Base-by-base conservation (phyloP, 768 basidiomycete genomes). In the Tephrocybe sp. region DNA sequence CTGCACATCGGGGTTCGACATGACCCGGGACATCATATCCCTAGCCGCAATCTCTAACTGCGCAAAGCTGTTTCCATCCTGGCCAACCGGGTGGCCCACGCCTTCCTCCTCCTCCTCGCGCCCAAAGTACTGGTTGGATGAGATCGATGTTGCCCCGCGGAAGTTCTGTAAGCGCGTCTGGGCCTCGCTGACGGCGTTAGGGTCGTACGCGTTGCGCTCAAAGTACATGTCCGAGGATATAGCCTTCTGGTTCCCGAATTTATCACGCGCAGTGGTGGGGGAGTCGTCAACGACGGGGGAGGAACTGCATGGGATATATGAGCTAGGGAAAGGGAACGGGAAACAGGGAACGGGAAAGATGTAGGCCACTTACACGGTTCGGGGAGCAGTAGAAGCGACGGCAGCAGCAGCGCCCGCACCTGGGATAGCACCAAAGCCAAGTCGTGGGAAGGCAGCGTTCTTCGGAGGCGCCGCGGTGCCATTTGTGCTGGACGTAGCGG, bases 141-240 rank as follows among this genome's bases (percentile, higher is more conserved):
- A 96, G 62, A 98, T 98, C 30, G 92, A 84, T 0, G 87, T 89
- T 12, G 95, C 92, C 10, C 96, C 96, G 61, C 85, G 82, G 83
- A 99, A 99, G 35, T 80, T 73, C 60, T 86, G 81, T 36, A 98
- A 73, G 2, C 96, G 84, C 10, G 78, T 69, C 62, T 92, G 88
- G 5, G 94, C 94, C 69, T 98, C 93, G 40, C 75, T 69, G 36
- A 79, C 61, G 3, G 83, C 76, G 33, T 66, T 61, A 1, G 91
- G 82, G 63, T 98, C 95, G 70, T 97, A 98, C 17, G 84, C 68
- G 43, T 89, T 88, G 36, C 96, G 82, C 19, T 87, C 92, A 65
- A 98, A 98, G 75, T 87, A 98, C 90, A 94, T 93, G 63, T 98
- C 97, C 3, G 93, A 96, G 5, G 95, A 98, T 66, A 99, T 99